Evolutionary conservation across 2,329 filamentous ascomycete genomes (phyloP).

Genomic region (Colletotrichum acutatum): DNA sequence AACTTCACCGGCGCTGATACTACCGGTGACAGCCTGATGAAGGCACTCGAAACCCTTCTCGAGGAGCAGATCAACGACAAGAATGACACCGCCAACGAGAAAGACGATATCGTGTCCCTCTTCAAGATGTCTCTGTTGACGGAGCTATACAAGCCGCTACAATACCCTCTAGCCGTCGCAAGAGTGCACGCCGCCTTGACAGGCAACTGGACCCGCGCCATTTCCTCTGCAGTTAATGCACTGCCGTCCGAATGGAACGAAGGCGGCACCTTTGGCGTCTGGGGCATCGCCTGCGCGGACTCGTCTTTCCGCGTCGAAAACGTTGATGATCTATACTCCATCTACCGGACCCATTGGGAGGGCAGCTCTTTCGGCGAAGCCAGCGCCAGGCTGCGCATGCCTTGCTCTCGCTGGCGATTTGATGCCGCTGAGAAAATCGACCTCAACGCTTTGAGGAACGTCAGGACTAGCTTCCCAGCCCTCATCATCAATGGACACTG

Average conservation of each 20-base stretch:
- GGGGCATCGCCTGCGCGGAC: background rate
- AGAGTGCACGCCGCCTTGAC: background rate
- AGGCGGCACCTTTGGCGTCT: background rate
- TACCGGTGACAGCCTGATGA: background rate
- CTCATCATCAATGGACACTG: background rate
- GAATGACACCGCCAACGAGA: background rate
- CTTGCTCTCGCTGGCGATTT: background rate
- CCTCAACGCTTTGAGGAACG: background rate
- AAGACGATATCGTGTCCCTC: background rate
- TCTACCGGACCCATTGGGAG: background rate
- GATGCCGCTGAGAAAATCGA: background rate
- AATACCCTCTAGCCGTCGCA: background rate
- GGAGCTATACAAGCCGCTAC: background rate
- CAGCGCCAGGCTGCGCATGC: background rate
- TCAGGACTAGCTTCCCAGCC: background rate
- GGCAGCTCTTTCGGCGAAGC: background rate
- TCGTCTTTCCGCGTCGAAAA: background rate
- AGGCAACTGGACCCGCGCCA: background rate
- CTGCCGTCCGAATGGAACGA: background rate
- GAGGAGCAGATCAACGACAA: background rate
- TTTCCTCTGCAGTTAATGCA: background rate
- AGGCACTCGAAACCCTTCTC: background rate
- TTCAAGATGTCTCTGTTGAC: background rate
- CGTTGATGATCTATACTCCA: background rate
- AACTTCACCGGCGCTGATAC: background rate